A percentile compares a stretch with the other conserved stretches of the same genome.
Evolutionary conservation across 805 yeast species (phyloP).

Genomic region (Komagataella pastoris): DNA sequence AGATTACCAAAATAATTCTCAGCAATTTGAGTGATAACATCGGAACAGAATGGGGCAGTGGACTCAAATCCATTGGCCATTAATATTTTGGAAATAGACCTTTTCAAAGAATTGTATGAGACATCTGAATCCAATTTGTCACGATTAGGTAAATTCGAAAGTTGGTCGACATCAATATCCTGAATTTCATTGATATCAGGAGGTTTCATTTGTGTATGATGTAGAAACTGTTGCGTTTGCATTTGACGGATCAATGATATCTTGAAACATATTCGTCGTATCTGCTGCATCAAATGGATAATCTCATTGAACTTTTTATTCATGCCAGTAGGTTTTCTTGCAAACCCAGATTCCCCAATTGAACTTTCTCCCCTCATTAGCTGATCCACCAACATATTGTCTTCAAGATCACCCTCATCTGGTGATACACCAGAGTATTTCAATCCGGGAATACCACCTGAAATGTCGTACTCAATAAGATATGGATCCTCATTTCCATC

Average conservation of each 20-base stretch:
- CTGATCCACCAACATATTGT: slow-evolving; percentile 27
- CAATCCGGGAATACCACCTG: slow-evolving; percentile 67
- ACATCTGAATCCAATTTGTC: slow-evolving; percentile 47
- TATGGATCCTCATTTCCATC: slow-evolving; percentile 51
- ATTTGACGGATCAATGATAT: slow-evolving; percentile 79
- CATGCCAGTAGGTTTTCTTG: slow-evolving; percentile 33
- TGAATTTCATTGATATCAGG: slow-evolving; percentile 51
- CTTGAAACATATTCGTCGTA: slow-evolving; percentile 78
- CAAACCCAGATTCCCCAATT: slow-evolving; percentile 23
- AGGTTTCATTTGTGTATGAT: slow-evolving; percentile 57
- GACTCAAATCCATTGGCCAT: slow-evolving; percentile 92
- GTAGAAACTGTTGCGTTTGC: slow-evolving; percentile 72
- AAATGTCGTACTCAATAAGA: slow-evolving; percentile 71
- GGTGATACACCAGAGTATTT: slow-evolving; percentile 37
- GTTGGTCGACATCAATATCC: slow-evolving; percentile 66
- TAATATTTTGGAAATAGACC: slow-evolving; percentile 61
- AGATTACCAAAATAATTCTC: slow-evolving; percentile 68
- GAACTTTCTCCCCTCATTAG: slow-evolving; percentile 19
- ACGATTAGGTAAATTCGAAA: slow-evolving; percentile 60
- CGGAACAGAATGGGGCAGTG: slow-evolving; percentile 64
- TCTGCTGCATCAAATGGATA: slow-evolving; percentile 72
- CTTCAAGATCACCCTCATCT: slow-evolving; percentile 29
- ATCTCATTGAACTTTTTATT: slow-evolving; percentile 49
- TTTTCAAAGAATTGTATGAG: slow-evolving; percentile 51
- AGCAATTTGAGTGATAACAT: slow-evolving; percentile 71